Conservation (phyloP, 2,329 filamentous ascomycete species). For the Sordariomycetes sp. region DNA sequence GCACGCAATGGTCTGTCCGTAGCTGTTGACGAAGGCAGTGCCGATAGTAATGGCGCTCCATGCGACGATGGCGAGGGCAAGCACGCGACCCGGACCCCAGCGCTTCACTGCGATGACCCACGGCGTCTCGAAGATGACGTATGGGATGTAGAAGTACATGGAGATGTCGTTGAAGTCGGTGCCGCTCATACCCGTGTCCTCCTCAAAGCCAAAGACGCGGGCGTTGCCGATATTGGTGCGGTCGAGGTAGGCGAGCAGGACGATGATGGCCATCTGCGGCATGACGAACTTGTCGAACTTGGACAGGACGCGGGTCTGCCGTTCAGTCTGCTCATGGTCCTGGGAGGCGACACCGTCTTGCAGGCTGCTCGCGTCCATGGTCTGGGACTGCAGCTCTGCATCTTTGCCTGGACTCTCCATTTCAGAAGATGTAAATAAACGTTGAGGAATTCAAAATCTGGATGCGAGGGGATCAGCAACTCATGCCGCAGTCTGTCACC, state of each 20-base stretch:
- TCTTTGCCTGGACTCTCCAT: not conserved
- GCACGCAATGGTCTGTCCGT: constrained; percentile 1
- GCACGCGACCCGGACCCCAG: constrained; percentile 3
- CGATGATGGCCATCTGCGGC: constrained; percentile 41
- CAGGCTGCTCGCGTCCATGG: not conserved
- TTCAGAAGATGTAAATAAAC: too few relatives aligned
- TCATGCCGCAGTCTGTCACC: too few relatives aligned
- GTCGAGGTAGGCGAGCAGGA: constrained; percentile 14
- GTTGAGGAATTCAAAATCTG: too few relatives aligned
- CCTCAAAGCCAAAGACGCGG: constrained; percentile 40
- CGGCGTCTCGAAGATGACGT: constrained; percentile 52
- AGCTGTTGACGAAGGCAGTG: constrained; percentile 6
- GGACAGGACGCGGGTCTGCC: not conserved
- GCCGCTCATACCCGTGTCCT: constrained; percentile 36
- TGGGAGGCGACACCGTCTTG: not conserved
- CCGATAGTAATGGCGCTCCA: constrained; percentile 7
- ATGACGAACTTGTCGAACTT: constrained; percentile 38
- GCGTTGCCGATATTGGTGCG: constrained; percentile 34
- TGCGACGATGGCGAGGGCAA: constrained; percentile 4
- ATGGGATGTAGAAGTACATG: constrained; percentile 50
- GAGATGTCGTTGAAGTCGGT: constrained; percentile 51
- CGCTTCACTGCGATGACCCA: constrained; percentile 9
- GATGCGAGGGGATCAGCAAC: too few relatives aligned
- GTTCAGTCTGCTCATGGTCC: not conserved
- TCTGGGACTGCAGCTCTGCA: not conserved